A percentile compares a stretch with the other conserved stretches of the same genome.
These are phyloP conservation scores for Phytophthora ramorum DNA, from an alignment of 352 stramenopile species.

Conservation along the genomic window DNA sequence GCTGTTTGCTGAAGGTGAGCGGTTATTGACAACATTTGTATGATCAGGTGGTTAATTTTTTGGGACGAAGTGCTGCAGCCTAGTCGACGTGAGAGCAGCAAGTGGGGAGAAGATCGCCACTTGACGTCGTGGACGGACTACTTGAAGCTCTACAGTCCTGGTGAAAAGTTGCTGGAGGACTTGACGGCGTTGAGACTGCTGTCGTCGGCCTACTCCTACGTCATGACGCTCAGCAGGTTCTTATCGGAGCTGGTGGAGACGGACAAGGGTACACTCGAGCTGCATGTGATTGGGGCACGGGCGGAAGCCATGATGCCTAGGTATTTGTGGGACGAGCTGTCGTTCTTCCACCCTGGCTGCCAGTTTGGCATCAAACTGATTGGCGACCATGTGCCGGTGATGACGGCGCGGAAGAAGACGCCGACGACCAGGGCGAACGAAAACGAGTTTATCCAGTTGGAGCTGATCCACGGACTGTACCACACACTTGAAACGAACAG, in stretches of 20 bases:
- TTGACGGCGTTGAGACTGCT: slow-evolving; percentile 49
- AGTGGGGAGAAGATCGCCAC: slow-evolving; percentile 14
- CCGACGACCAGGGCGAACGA: slow-evolving; percentile 13
- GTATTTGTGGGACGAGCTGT: slow-evolving; percentile 72
- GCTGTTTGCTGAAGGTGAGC: slow-evolving; percentile 55
- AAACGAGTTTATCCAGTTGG: slow-evolving; percentile 38
- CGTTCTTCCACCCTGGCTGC: slow-evolving; percentile 41
- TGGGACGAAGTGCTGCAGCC: slow-evolving; percentile 38
- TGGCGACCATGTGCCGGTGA: slow-evolving; percentile 65
- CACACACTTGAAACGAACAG: slow-evolving; percentile 43
- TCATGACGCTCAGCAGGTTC: slow-evolving; percentile 68
- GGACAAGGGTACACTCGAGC: slow-evolving; percentile 15
- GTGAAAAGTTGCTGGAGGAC: slow-evolving; percentile 43
- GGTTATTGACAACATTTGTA: slow-evolving; percentile 13
- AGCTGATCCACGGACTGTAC: slow-evolving; percentile 62
- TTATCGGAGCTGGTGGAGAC: slow-evolving; percentile 29
- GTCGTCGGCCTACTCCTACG: slow-evolving; percentile 76
- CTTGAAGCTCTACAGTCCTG: slow-evolving; percentile 46
- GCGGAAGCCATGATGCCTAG: slow-evolving; percentile 80
- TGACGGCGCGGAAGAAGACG: slow-evolving; percentile 37
- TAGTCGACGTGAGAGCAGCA: slow-evolving; percentile 25
- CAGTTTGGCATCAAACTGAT: slow-evolving; percentile 64
- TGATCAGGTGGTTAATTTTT: neutral
- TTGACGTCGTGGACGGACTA: slow-evolving; percentile 54
- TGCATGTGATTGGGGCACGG: slow-evolving; percentile 73